Evolutionary conservation across 257 asterid genomes (phyloP).

Genomic region (Ballota nigra): DNA sequence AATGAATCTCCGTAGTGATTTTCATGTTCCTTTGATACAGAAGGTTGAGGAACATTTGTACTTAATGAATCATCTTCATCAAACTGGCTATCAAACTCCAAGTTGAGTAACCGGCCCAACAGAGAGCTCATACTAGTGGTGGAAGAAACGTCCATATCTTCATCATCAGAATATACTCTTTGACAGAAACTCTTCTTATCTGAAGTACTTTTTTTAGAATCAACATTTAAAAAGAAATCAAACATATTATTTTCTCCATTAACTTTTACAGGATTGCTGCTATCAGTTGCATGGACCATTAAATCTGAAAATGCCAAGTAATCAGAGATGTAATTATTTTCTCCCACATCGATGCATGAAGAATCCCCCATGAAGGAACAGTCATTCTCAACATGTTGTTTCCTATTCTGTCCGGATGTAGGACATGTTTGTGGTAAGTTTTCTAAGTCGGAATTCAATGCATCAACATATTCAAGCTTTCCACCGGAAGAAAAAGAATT

Average conservation of each 20-base stretch:
- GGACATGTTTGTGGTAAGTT: conserved; percentile 32
- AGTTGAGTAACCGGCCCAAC: conserved; percentile 65
- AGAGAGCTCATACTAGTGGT: conserved; percentile 85
- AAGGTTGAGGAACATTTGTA: conserved; percentile 26
- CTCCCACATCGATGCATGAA: conserved; percentile 37
- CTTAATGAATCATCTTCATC: conserved; percentile 49
- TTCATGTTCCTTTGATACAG: conserved; percentile 37
- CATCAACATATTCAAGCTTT: conserved; percentile 38
- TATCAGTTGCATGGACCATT: conserved; percentile 60
- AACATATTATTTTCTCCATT: conserved; percentile 64
- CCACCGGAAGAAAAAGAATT: conserved; percentile 35
- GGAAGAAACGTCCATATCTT: conserved; percentile 80
- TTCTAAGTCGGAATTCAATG: conserved; percentile 39
- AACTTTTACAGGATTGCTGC: conserved; percentile 31
- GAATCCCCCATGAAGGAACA: conserved; percentile 47
- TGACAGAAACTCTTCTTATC: conserved; percentile 24
- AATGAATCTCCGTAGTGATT: conserved; percentile 20
- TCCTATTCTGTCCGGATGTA: conserved; percentile 13
- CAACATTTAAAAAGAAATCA: conserved; percentile 66
- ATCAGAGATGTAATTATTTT: conserved; percentile 56
- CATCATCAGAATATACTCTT: conserved; percentile 54
- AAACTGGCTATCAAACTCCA: conserved; percentile 67
- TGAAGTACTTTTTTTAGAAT: conserved; percentile 36
- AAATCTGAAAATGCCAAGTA: conserved; percentile 85
- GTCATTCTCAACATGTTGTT: conserved; percentile 29